These are phyloP conservation scores for Erucastrum elatum DNA, from an alignment of 345 rosid genomes.

Conservation along the genomic window DNA sequence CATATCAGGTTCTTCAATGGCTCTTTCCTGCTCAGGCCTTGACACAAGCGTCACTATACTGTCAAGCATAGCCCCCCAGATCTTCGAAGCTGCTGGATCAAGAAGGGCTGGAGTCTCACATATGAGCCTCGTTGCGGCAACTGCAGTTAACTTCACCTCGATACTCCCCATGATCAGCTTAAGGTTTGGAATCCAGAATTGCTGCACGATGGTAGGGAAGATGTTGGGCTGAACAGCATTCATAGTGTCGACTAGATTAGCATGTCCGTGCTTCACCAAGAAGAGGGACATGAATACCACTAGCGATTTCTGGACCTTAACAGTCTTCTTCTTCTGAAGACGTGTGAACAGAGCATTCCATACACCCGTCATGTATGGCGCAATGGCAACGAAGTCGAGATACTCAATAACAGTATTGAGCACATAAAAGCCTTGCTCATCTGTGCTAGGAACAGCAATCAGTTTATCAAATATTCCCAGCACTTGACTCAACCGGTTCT, in stretches of 20 bases:
- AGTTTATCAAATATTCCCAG: slow-evolving; percentile 89
- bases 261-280: slow-evolving; percentile 82
- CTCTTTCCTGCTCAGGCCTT: slow-evolving; percentile 77
- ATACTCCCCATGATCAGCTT: slow-evolving; percentile 70
- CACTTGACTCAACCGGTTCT: slow-evolving; percentile 71
- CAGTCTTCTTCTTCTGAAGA: slow-evolving; percentile 60
- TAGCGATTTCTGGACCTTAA: slow-evolving; percentile 76
- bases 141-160: slow-evolving; percentile 76
- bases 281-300: slow-evolving; percentile 88
- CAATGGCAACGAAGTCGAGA: slow-evolving; percentile 69
- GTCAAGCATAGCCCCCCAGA: slow-evolving; percentile 85
- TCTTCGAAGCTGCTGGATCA: slow-evolving; percentile 58
- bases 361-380: slow-evolving; percentile 57
- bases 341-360: slow-evolving; percentile 79
- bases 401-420: slow-evolving; percentile 85
- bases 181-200: slow-evolving; percentile 88
- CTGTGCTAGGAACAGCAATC: slow-evolving; percentile 68
- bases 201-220: slow-evolving; percentile 64
- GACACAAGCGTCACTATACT: slow-evolving; percentile 85
- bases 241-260: slow-evolving; percentile 66
- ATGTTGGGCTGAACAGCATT: slow-evolving; percentile 76
- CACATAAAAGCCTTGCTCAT: slow-evolving; percentile 92
- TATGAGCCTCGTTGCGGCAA: slow-evolving; percentile 76
- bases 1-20: slow-evolving; percentile 82
- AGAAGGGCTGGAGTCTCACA: slow-evolving; percentile 73